Base-by-base conservation (phyloP, 345 rosid genomes). In the Heritiera littoralis region DNA sequence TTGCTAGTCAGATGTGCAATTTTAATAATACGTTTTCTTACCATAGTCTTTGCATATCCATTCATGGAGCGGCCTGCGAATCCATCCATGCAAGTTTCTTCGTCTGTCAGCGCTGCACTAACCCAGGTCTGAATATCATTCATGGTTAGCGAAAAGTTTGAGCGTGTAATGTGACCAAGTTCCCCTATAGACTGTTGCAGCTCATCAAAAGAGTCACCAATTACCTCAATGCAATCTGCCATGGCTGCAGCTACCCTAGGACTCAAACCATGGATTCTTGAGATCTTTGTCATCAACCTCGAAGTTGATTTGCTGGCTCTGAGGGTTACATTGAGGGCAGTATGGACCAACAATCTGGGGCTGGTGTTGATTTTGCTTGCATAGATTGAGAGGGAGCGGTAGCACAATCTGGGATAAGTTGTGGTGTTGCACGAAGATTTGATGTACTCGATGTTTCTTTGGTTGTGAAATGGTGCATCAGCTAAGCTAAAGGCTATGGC, bases 81-180 rank as follows among this genome's bases (percentile, higher is more conserved):
- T 35, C 77, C 81, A 64, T 79, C 77, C 41, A 73, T 48, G 23
- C 77, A 72, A 52, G 98, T 94, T 74, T 49, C 83, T 70, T 90
- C 94, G 23, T 90, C 84, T 0, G 98, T 94, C 86, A 94, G 60
- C 35, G 91, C 95, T 12, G 98, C 98, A 40, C 98, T 94, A 56
- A 86, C 95, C 98, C 98, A 93, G 14, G 97, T 94, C 80, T 91
- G 89, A 8, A 94, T 67, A 70, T 94, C 87, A 32, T 80, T 87
- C 73, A 92, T 88, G 81, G 74, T 48, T 18, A 72, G 61, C 1
- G 61, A 5, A 77, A 85, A 81, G 2, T 81, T 63, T 4, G 76
- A 30, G 48, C 54, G 11, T 0, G 23, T 54, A 5, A 41, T 48
- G 1, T 60, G 66, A 23, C 69, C 77, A 77, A 92, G 59, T 78